Evolutionary conservation across 192 early-diverging fungal genomes (phyloP).

Genomic region (Coemansia sp.): DNA sequence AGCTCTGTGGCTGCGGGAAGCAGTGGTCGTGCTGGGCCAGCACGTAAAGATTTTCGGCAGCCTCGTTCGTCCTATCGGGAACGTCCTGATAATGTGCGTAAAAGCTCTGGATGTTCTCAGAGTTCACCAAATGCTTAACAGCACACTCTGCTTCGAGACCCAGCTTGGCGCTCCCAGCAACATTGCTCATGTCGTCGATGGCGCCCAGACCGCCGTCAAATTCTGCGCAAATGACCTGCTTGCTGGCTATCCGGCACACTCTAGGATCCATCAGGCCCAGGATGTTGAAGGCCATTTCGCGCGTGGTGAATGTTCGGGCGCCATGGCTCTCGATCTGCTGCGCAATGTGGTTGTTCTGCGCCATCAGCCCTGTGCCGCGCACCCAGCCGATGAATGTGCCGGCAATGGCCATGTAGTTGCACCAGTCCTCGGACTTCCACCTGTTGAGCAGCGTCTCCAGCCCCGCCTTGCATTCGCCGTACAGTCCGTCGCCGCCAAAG

Average conservation of each 20-base stretch:
- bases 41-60: neutral
- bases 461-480: slow-evolving; percentile 89
- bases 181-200: neutral
- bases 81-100: neutral
- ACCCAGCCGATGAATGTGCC: slow-evolving; percentile 96
- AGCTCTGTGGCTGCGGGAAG: slow-evolving; percentile 14
- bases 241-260: slow-evolving; percentile 68
- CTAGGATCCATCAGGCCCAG: slow-evolving; percentile 84
- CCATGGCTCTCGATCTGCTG: slow-evolving; percentile 84
- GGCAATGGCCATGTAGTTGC: slow-evolving; percentile 78
- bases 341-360: slow-evolving; percentile 81
- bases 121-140: neutral
- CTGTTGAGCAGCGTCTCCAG: slow-evolving; percentile 88
- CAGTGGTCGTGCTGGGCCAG: neutral
- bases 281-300: slow-evolving; percentile 96
- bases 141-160: neutral
- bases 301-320: slow-evolving; percentile 85
- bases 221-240: slow-evolving; percentile 88
- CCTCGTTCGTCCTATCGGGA: neutral
- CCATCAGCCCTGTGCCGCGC: slow-evolving; percentile 92
- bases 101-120: neutral
- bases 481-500: slow-evolving; percentile 89
- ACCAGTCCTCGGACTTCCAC: slow-evolving; percentile 88
- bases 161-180: neutral
- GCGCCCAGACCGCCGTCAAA: slow-evolving; percentile 72